Base-by-base conservation (phyloP, 2,329 filamentous ascomycete species). In the Aureobasidium zeae region DNA sequence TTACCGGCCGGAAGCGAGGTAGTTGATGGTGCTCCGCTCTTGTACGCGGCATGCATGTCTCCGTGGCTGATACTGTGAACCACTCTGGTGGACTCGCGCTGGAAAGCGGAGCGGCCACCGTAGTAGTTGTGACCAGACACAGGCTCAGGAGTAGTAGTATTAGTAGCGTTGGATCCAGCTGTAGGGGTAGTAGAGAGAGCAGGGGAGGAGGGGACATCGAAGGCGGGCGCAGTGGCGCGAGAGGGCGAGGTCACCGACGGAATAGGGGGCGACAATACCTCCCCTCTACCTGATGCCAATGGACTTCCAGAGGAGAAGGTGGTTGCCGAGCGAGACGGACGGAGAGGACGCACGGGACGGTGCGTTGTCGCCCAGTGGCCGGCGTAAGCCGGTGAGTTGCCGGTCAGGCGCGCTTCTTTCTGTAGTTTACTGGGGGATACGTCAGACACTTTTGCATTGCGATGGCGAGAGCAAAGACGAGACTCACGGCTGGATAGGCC, bases 41-140 rank as follows among this genome's bases (percentile, higher is more conserved):
- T 8, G 13, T 39, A 39, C 11, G 5, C 19, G 24, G 26, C 36
- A 3, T 13, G 28, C 6, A 13, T 9, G 11, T 31, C 10, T 12
- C 12, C 28, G 11, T 22, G 21, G 2, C 8, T 39, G 11, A 12
- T 15, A 9, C 15, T 22, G 28, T 24, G 20, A 12, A 41, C 37
- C 4, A 24, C n/a, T 32, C 37, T 41, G 22, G 39, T 34, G 16
- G 16, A 12, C n/a, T 34, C 39, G 31, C 30, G 25, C 30, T 43
- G 39, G 4, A 30, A 21, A 5, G 29, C 22, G 4, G 29, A 33
- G n/a, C 38, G 38, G 11, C 28, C 38, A n/a, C 38, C 38, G 29
- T 42, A 42, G 38, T 42, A 19, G 29, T 42, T 42, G 11, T 4
- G 30, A n/a, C 15, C 12, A 5, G 28, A 30, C n/a, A 12, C 5